phyloP scores from a whole-genome alignment of 495 filamentous ascomycete genomes.

The Bacidia rubella region DNA sequence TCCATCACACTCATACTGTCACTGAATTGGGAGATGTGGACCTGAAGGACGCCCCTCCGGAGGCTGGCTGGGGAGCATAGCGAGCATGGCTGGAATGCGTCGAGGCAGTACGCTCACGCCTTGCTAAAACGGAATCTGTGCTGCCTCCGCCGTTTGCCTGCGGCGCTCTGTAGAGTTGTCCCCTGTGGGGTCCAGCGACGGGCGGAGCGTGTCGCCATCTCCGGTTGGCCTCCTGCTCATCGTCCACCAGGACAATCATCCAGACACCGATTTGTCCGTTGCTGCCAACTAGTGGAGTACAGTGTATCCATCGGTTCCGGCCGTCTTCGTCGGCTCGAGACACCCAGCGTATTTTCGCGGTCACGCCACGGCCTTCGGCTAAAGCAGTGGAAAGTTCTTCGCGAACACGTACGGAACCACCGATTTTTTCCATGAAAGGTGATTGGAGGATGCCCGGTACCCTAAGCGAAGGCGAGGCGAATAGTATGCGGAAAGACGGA shows the following conservation, averaged over 20 bases:
- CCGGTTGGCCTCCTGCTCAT: constrained; percentile 21
- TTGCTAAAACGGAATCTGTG: constrained; percentile 7
- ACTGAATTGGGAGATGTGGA: constrained; percentile 17
- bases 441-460: constrained; percentile 52
- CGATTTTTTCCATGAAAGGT: constrained; percentile 45
- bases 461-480: constrained; percentile 49
- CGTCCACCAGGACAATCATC: constrained; percentile 49
- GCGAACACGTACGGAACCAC: constrained; percentile 36
- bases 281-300: constrained; percentile 44
- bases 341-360: constrained; percentile 50
- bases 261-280: constrained; percentile 48
- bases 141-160: constrained; percentile 8
- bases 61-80: constrained; percentile 1
- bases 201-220: constrained; percentile 17
- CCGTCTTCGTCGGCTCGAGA: constrained; percentile 33
- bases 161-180: constrained; percentile 10
- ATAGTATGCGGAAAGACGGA: constrained; percentile 50
- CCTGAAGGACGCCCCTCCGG: constrained; percentile 7
- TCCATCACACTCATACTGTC: not conserved
- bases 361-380: constrained; percentile 47
- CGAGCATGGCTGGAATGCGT: not conserved
- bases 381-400: constrained; percentile 44
- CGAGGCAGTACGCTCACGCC: not conserved
- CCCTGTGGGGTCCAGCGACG: constrained; percentile 16
- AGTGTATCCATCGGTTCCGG: constrained; percentile 45